Evolutionary conservation across 345 rosid species (phyloP).

Genomic region (Salix dunnii): DNA sequence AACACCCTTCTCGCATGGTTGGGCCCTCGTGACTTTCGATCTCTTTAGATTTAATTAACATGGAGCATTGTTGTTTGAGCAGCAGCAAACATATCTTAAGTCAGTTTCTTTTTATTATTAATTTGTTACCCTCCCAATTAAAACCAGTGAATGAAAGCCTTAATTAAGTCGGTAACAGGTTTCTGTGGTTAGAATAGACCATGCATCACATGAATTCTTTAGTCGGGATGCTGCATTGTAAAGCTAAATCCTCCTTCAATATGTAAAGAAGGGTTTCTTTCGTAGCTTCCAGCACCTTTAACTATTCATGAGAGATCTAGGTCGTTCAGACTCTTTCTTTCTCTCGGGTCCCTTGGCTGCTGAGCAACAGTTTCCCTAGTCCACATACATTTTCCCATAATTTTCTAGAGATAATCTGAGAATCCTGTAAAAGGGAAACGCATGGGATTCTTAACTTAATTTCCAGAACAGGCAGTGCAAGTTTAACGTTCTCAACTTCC

Average conservation of each 20-base stretch:
- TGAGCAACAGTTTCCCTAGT: neutral
- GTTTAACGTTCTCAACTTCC: neutral
- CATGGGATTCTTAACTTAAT: neutral
- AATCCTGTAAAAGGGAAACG: slow-evolving; percentile 9
- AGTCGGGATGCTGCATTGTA: neutral
- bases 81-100: neutral
- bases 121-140: neutral
- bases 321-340: neutral
- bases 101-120: neutral
- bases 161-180: neutral
- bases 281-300: neutral
- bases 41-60: neutral
- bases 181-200: neutral
- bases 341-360: neutral
- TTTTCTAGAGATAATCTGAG: neutral
- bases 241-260: neutral
- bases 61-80: neutral
- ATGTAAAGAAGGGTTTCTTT: neutral
- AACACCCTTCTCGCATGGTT: neutral
- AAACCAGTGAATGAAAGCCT: neutral
- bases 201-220: neutral
- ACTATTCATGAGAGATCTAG: slow-evolving; percentile 15
- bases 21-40: neutral
- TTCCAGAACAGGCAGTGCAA: neutral
- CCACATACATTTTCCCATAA: slow-evolving; percentile 3